Evolutionary conservation across 176 grass and related monocot genomes (phyloP).

Genomic region (Bolboschoenus planiculmis): DNA sequence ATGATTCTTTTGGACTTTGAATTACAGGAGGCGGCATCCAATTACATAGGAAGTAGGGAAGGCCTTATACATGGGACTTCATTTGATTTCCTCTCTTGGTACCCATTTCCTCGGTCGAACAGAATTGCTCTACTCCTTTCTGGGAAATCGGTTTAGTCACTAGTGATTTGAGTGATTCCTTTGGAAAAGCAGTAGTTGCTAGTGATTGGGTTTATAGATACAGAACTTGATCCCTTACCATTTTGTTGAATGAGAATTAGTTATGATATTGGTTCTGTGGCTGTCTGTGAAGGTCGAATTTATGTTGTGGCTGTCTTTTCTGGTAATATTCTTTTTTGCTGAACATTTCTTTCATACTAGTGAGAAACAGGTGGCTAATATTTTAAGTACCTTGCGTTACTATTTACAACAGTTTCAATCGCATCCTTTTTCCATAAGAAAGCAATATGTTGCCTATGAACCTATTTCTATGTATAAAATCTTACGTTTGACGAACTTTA

Average conservation of each 20-base stretch:
- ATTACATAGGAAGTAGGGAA: slow-evolving; percentile 47
- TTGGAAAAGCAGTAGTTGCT: background rate
- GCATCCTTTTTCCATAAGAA: background rate
- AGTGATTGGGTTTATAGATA: background rate
- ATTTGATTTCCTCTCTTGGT: background rate
- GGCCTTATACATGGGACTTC: background rate
- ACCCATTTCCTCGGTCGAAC: background rate
- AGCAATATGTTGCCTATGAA: too few relatives aligned
- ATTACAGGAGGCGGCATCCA: slow-evolving; percentile 85
- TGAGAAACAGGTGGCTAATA: too few relatives aligned
- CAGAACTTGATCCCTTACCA: background rate
- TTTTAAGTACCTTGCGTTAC: background rate
- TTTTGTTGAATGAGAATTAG: slow-evolving; percentile 9
- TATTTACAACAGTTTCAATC: background rate
- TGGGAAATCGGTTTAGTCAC: background rate
- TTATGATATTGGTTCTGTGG: slow-evolving; percentile 14
- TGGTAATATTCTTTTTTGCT: background rate
- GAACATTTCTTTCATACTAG: background rate
- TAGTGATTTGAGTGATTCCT: background rate
- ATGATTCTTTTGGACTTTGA: background rate
- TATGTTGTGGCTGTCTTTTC: background rate
- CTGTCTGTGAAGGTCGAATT: slow-evolving; percentile 1
- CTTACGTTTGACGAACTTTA: too few relatives aligned
- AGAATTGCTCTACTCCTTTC: slow-evolving; percentile 7
- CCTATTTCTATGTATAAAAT: too few relatives aligned